Percentiles rank a stretch among this genome's conserved stretches.
Evolutionary conservation across 306 rosid genomes (phyloP).

Genomic region (Fagus sylvatica): DNA sequence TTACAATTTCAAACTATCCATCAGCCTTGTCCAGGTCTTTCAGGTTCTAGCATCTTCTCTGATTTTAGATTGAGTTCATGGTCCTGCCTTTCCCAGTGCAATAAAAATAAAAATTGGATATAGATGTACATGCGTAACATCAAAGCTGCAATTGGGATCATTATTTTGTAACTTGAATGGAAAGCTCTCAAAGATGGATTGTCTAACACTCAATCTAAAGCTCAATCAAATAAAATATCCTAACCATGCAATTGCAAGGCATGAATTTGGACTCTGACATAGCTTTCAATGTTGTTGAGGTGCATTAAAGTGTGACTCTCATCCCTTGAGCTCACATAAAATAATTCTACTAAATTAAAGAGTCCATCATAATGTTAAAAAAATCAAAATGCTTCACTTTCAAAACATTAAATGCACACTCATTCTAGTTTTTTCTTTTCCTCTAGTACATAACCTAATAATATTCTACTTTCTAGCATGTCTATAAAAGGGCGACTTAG

Average conservation of each 20-base stretch:
- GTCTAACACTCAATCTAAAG: neutral
- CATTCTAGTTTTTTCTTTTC: neutral
- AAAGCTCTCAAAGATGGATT: slow-evolving; percentile 1
- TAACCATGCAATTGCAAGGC: neutral
- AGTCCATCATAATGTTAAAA: neutral
- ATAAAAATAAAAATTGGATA: neutral
- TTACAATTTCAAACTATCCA: neutral
- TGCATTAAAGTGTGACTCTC: slow-evolving; percentile 1
- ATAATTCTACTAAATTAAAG: too few species aligned
- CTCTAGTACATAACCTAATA: slow-evolving; percentile 23
- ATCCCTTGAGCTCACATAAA: neutral
- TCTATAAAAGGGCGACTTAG: slow-evolving; percentile 26
- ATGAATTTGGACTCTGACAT: neutral
- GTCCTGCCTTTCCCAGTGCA: neutral
- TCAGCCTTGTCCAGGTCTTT: neutral
- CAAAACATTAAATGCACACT: slow-evolving; percentile 5
- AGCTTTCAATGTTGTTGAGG: neutral
- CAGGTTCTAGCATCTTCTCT: neutral
- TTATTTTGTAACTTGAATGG: neutral
- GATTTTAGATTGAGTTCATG: neutral
- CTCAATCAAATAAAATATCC: neutral
- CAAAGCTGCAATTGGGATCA: neutral
- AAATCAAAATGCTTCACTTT: slow-evolving; percentile 22
- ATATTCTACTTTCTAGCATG: slow-evolving; percentile 6
- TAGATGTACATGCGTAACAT: neutral